phyloP scores from a whole-genome alignment of 2,329 filamentous ascomycete species.

The Cryphonectria parasitica region DNA sequence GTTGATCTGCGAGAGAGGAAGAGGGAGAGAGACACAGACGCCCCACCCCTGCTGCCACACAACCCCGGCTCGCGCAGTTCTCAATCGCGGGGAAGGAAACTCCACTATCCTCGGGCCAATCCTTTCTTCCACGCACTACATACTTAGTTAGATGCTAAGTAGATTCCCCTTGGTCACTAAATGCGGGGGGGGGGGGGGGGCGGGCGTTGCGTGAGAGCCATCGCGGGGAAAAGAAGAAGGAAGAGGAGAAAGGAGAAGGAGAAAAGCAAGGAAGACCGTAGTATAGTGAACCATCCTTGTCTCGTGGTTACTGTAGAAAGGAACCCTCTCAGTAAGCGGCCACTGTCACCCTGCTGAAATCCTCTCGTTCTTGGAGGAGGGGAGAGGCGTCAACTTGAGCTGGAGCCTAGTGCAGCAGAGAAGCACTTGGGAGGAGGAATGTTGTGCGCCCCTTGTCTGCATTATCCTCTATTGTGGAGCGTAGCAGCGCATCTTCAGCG shows the following conservation, averaged over 20 bases:
- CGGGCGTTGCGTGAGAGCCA: no score
- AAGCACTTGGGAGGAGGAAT: background rate
- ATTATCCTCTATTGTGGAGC: background rate
- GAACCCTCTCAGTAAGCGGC: background rate
- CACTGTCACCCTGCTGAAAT: background rate
- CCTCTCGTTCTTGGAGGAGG: background rate
- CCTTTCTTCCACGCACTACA: background rate
- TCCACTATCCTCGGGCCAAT: background rate
- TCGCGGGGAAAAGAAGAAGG: no score
- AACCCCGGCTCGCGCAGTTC: background rate
- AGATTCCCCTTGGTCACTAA: background rate
- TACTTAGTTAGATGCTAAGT: background rate
- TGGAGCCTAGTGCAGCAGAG: background rate
- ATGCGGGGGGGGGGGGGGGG: background rate
- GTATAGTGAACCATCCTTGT: background rate
- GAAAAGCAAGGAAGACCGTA: no score
- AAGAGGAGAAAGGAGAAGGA: background rate
- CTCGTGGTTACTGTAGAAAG: background rate
- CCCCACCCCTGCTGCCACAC: background rate
- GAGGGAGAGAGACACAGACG: background rate
- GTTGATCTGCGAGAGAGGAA: background rate
- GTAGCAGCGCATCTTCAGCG: background rate
- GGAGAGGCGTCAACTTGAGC: background rate
- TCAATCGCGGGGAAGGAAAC: background rate
- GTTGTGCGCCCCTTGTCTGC: background rate